A percentile compares a stretch with the other conserved stretches of the same genome.
Conservation (phyloP, 805 yeast species). For the Debaryomyces prosopidis region DNA sequence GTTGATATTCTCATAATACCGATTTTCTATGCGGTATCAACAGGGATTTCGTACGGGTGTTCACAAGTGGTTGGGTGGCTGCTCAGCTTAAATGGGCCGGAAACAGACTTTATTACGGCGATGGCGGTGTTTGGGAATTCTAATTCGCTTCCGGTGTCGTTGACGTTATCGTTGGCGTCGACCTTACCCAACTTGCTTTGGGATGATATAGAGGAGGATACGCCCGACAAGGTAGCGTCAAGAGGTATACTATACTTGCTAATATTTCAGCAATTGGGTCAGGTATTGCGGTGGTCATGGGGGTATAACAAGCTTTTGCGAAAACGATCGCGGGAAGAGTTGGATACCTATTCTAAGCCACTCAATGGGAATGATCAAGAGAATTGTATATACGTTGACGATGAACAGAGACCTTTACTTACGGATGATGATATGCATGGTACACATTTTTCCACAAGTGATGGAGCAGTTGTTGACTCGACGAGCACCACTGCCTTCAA, state of each 20-base stretch:
- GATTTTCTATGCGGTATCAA: conserved; percentile 76
- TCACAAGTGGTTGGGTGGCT: conserved; percentile 56
- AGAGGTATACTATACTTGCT: conserved; percentile 74
- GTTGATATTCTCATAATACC: conserved; percentile 84
- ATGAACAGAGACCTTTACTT: not conserved
- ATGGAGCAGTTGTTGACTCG: not conserved
- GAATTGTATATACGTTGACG: not conserved
- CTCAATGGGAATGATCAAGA: not conserved
- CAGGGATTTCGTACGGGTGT: conserved; percentile 68
- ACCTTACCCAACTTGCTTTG: conserved; percentile 74
- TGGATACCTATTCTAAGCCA: conserved; percentile 17
- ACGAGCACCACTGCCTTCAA: not conserved
- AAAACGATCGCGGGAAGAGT: conserved; percentile 44
- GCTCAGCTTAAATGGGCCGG: conserved; percentile 65
- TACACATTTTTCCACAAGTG: not conserved
- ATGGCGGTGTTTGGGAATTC: conserved; percentile 98
- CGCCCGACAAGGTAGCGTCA: conserved; percentile 69
- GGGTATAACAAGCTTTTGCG: conserved; percentile 72
- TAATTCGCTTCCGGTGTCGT: conserved; percentile 89
- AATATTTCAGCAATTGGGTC: conserved; percentile 82
- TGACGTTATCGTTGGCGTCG: conserved; percentile 76
- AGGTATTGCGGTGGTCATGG: conserved; percentile 84
- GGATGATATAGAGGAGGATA: conserved; percentile 70
- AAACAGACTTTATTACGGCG: conserved; percentile 89
- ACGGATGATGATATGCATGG: not conserved